These are phyloP conservation scores for Neurospora sp. DNA, from an alignment of 495 filamentous ascomycete genomes.

Conservation along the genomic window DNA sequence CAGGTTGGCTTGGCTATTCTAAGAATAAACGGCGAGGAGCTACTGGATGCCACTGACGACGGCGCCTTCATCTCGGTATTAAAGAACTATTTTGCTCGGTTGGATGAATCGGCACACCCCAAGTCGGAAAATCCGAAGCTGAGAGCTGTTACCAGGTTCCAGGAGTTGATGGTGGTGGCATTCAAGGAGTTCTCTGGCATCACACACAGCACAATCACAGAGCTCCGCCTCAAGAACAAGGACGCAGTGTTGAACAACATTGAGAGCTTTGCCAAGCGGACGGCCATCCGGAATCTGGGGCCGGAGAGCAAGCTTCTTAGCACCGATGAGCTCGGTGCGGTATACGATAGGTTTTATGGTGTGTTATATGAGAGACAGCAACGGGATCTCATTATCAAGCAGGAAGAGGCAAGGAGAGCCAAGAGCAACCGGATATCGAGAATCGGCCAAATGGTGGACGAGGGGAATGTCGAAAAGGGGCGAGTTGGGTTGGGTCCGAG, in stretches of 20 bases:
- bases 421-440: conserved; percentile 32
- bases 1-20: conserved; percentile 93
- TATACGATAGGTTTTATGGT: conserved; percentile 90
- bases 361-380: conserved; percentile 86
- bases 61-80: conserved; percentile 93
- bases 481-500: conserved; percentile 85
- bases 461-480: conserved; percentile 54
- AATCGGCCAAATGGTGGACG: conserved; percentile 4
- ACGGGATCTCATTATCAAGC: conserved; percentile 63
- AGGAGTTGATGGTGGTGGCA: conserved; percentile 96
- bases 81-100: conserved; percentile 84
- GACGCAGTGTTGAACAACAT: conserved; percentile 86
- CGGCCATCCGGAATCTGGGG: conserved; percentile 88
- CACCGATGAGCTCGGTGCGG: conserved; percentile 70
- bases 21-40: conserved; percentile 93
- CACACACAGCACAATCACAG: conserved; percentile 82
- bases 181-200: conserved; percentile 97
- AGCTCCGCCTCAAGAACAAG: conserved; percentile 85
- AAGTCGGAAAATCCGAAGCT: conserved; percentile 89
- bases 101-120: conserved; percentile 94
- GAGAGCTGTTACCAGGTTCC: conserved; percentile 85
- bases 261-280: conserved; percentile 93
- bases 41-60: conserved; percentile 91
- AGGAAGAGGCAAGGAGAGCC: conserved; percentile 57
- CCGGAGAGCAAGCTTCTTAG: conserved; percentile 87